Percentiles rank a stretch among this genome's conserved stretches.
Conservation (phyloP, 2,329 filamentous ascomycete species). For the Phyllosticta capitalensis region DNA sequence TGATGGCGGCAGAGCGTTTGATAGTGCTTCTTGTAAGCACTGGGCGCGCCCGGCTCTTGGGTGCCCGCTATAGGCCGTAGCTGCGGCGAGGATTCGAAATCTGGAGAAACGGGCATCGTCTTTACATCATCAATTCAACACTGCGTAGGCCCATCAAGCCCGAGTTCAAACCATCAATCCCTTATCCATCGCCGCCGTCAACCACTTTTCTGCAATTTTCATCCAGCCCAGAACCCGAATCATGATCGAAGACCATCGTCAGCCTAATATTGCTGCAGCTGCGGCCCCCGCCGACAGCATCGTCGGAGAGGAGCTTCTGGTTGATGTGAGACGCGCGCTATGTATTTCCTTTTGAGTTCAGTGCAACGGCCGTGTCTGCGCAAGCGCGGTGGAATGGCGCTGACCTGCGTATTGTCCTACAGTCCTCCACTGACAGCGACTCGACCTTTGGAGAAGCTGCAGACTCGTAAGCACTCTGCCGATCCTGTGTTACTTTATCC, state of each 20-base stretch:
- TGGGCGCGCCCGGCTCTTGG: neutral
- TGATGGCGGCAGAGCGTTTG: neutral
- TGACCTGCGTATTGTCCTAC: neutral
- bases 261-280: neutral
- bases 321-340: neutral
- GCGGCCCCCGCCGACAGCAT: neutral
- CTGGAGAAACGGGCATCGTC: neutral
- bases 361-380: neutral
- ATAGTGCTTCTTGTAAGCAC: no score
- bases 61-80: neutral
- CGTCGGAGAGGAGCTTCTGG: constrained; percentile 5
- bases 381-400: neutral
- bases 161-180: neutral
- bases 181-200: neutral
- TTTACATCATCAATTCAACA: neutral
- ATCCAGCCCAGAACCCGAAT: neutral
- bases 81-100: neutral
- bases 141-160: neutral
- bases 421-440: constrained; percentile 4
- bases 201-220: neutral
- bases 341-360: neutral
- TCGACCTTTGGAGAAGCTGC: constrained; percentile 7
- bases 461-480: constrained; percentile 1
- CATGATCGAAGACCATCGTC: neutral
- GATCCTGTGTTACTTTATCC: neutral